phyloP scores from a whole-genome alignment of 2,329 filamentous ascomycete species.

The Colletotrichum cereale region DNA sequence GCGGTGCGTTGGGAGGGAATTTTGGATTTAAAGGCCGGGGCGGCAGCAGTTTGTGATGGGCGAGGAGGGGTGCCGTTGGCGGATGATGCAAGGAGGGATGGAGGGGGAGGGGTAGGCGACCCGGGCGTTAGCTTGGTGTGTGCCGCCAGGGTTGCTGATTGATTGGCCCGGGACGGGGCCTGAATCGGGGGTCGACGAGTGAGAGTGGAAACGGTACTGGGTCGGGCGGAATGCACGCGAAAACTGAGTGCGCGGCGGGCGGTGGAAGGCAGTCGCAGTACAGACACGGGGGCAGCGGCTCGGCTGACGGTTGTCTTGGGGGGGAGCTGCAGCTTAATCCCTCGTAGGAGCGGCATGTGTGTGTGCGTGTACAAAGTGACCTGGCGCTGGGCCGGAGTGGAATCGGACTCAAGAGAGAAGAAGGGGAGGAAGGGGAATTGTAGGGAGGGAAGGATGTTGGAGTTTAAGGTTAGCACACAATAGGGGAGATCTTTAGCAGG shows the following conservation, averaged over 20 bases:
- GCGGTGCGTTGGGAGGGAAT: conserved; percentile 65
- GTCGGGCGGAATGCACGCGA: conserved; percentile 35
- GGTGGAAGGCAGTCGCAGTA: conserved; percentile 10
- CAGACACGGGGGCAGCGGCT: conserved; percentile 14
- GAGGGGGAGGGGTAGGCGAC: conserved; percentile 49
- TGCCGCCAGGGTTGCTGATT: conserved; percentile 47
- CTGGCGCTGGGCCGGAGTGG: conserved; percentile 13
- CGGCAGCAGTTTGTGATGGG: conserved; percentile 34
- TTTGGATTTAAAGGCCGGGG: conserved; percentile 48
- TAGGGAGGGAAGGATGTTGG: not conserved
- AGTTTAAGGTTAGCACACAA: conserved; percentile 30
- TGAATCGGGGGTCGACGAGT: conserved; percentile 40
- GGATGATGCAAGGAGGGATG: conserved; percentile 45
- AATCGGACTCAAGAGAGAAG: conserved; percentile 8
- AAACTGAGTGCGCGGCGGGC: conserved; percentile 24
- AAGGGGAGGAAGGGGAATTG: not conserved
- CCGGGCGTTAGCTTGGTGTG: conserved; percentile 42
- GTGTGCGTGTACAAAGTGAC: conserved; percentile 27
- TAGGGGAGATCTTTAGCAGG: conserved; percentile 9
- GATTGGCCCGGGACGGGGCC: conserved; percentile 47
- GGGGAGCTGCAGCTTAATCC: conserved; percentile 36
- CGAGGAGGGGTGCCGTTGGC: conserved; percentile 40
- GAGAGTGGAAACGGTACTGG: conserved; percentile 37
- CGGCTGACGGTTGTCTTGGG: conserved; percentile 27
- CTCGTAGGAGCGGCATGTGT: conserved; percentile 36